A percentile compares a stretch with the other conserved stretches of the same genome.
These are phyloP conservation scores for Naganishia kalamii DNA, from an alignment of 768 basidiomycete species.

Conservation along the genomic window DNA sequence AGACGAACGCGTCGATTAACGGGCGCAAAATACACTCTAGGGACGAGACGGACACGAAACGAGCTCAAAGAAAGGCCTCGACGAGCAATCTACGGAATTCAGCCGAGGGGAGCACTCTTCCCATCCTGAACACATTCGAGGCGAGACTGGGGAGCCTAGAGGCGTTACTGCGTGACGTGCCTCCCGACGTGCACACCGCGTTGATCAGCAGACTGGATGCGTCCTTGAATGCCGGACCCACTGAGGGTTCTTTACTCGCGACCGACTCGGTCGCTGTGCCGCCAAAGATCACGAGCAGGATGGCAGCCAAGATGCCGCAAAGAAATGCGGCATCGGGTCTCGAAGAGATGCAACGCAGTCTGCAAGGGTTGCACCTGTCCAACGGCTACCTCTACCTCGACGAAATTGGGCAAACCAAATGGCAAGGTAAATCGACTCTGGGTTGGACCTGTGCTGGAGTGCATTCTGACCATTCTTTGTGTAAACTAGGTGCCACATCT, in stretches of 20 bases:
- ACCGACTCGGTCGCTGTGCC: background rate
- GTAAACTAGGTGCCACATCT: slow-evolving; percentile 66
- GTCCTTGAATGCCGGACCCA: slow-evolving; percentile 12
- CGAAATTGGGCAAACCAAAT: slow-evolving; percentile 47
- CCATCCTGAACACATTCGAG: slow-evolving; percentile 26
- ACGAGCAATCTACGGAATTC: background rate
- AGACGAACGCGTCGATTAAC: background rate
- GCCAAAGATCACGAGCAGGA: background rate
- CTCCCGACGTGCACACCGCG: slow-evolving; percentile 46
- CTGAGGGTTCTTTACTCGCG: background rate
- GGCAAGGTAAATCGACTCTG: slow-evolving; percentile 38
- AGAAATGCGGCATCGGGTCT: slow-evolving; percentile 14
- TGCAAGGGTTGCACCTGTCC: slow-evolving; percentile 45
- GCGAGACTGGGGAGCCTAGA: slow-evolving; percentile 45
- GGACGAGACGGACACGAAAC: slow-evolving; percentile 1
- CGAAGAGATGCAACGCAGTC: slow-evolving; percentile 39
- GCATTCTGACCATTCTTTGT: background rate
- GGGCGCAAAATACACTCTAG: background rate
- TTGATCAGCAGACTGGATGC: slow-evolving; percentile 44
- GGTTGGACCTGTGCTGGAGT: background rate
- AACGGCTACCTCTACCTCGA: slow-evolving; percentile 45
- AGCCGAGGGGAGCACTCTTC: background rate
- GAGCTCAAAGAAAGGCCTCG: background rate
- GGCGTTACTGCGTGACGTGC: slow-evolving; percentile 46
- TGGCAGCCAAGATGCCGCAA: background rate